phyloP scores from a whole-genome alignment of 495 filamentous ascomycete species.

The Xylaria grammica region DNA sequence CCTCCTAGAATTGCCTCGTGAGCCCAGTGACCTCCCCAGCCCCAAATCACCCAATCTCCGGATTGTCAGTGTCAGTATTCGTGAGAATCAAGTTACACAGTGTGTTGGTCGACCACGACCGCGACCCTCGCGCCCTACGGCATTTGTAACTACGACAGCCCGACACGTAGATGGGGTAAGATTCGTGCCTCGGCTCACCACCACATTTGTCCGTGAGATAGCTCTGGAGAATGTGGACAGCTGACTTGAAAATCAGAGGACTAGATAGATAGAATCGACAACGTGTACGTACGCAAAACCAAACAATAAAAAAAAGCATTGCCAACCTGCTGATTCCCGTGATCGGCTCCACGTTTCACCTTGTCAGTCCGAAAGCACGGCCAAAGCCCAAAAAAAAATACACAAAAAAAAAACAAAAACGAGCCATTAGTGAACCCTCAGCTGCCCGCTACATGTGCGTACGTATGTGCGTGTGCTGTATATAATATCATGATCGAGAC shows the following conservation, averaged over 20 bases:
- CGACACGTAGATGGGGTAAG: constrained; percentile 13
- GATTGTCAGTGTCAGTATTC: background rate
- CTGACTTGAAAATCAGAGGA: background rate
- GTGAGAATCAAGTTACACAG: background rate
- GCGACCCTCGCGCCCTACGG: background rate
- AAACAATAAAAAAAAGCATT: background rate
- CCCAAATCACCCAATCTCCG: background rate
- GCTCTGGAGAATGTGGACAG: background rate
- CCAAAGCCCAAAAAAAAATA: background rate
- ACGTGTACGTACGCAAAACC: constrained; percentile 19
- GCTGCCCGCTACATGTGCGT: background rate
- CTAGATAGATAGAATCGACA: background rate
- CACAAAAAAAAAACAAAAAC: background rate
- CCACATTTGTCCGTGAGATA: constrained; percentile 1
- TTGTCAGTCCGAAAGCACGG: background rate
- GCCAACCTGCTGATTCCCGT: background rate
- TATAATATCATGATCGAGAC: background rate
- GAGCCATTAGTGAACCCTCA: background rate
- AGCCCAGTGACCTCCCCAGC: background rate
- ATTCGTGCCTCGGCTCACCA: background rate
- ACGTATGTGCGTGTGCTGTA: background rate
- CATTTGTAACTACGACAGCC: background rate
- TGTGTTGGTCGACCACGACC: background rate
- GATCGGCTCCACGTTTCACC: constrained; percentile 19
- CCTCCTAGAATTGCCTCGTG: constrained; percentile 6